Conservation (phyloP, 1,284 basidiomycete genomes). For the Coniferiporia sulphurascens region DNA sequence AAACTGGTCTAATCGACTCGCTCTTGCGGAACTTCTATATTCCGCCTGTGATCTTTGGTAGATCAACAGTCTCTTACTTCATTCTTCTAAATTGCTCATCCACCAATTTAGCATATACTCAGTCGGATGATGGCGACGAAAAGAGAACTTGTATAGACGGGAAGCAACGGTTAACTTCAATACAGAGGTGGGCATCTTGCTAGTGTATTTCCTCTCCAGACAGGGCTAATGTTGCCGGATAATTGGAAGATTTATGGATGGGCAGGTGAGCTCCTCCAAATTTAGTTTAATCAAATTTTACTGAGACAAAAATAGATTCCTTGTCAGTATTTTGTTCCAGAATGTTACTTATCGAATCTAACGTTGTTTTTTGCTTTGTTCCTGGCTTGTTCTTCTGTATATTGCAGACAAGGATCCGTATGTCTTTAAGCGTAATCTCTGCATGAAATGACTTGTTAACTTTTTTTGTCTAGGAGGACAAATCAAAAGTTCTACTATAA, state of each 20-base stretch:
- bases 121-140: constrained; percentile 48
- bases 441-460: not conserved
- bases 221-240: not conserved
- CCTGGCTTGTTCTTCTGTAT: constrained; percentile 14
- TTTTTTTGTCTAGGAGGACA: constrained; percentile 7
- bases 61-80: constrained; percentile 19
- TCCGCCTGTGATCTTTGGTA: constrained; percentile 67
- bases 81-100: not conserved
- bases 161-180: constrained; percentile 70
- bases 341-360: not conserved
- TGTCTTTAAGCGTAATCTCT: constrained; percentile 23
- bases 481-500: constrained; percentile 19
- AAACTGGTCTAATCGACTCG: constrained; percentile 68
- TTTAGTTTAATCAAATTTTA: not conserved
- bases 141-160: constrained; percentile 69
- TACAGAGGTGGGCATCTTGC: constrained; percentile 39
- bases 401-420: constrained; percentile 43
- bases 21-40: constrained; percentile 71
- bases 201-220: not conserved
- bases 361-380: not conserved
- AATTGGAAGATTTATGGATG: constrained; percentile 48
- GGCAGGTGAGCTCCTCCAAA: constrained; percentile 44
- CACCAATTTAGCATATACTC: constrained; percentile 36
- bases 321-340: constrained; percentile 34
- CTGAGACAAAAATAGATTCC: constrained; percentile 35